Evolutionary conservation across 805 yeast genomes (phyloP).

Genomic region (Yarrowia divulgata): DNA sequence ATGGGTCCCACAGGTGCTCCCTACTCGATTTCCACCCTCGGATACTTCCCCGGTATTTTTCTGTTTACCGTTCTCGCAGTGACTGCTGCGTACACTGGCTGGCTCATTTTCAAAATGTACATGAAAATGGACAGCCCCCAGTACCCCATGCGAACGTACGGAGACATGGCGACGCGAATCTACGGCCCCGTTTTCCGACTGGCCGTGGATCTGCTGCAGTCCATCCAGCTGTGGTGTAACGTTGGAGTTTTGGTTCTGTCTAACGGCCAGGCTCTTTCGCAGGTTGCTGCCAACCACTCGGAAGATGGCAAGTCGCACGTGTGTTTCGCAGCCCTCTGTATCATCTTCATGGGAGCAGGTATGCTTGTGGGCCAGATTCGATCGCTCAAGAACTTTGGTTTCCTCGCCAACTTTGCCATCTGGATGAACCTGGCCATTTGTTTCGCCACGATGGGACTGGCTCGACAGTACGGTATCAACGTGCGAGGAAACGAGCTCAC

Average conservation of each 20-base stretch:
- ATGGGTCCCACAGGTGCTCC: conserved; percentile 58
- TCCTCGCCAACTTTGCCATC: conserved; percentile 56
- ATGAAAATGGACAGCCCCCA: conserved; percentile 54
- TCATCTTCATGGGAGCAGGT: conserved; percentile 56
- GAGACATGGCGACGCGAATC: conserved; percentile 55
- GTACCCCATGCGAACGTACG: conserved; percentile 55
- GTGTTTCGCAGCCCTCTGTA: conserved; percentile 55
- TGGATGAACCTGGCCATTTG: conserved; percentile 58
- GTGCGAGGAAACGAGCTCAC: conserved; percentile 33
- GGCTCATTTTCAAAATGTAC: conserved; percentile 52
- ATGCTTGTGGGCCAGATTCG: conserved; percentile 56
- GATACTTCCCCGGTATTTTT: conserved; percentile 57
- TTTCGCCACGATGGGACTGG: conserved; percentile 57
- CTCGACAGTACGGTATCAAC: conserved; percentile 50
- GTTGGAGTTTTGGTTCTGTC: conserved; percentile 55
- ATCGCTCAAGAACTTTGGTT: conserved; percentile 53
- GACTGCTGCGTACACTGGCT: conserved; percentile 56
- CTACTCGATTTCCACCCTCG: conserved; percentile 55
- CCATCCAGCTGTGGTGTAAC: conserved; percentile 55
- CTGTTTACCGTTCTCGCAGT: conserved; percentile 55
- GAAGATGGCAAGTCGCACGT: conserved; percentile 43
- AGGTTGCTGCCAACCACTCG: conserved; percentile 46
- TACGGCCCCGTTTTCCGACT: conserved; percentile 51
- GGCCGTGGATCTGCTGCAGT: conserved; percentile 53
- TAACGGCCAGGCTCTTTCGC: conserved; percentile 56